phyloP scores from a whole-genome alignment of 2,329 filamentous ascomycete genomes.

The Aspergillus oerlinghausenensis region DNA sequence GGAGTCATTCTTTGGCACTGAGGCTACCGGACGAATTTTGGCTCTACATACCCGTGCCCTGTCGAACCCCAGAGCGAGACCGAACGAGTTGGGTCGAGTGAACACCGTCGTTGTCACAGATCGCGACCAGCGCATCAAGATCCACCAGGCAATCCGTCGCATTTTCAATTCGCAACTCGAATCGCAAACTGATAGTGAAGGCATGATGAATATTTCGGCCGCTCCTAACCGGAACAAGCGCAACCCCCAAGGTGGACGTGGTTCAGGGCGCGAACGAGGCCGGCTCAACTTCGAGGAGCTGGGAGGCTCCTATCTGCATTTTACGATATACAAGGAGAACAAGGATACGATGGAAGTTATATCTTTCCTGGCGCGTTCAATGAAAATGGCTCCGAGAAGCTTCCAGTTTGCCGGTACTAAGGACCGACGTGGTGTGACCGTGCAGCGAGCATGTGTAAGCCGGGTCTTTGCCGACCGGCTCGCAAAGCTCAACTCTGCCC shows the following conservation, averaged over 20 bases:
- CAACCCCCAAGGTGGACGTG: constrained; percentile 28
- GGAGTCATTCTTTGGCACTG: constrained; percentile 47
- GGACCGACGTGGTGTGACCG: constrained; percentile 80
- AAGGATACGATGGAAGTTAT: constrained; percentile 93
- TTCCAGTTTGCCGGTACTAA: constrained; percentile 87
- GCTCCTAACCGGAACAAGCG: constrained; percentile 32
- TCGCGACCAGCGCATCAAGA: constrained; percentile 57
- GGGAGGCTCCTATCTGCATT: constrained; percentile 79
- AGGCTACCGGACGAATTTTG: constrained; percentile 48
- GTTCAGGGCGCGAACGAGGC: constrained; percentile 28
- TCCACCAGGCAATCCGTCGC: constrained; percentile 65
- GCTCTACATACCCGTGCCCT: constrained; percentile 53
- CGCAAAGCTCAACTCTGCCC: constrained; percentile 55
- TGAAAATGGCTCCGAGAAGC: constrained; percentile 64
- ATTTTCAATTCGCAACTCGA: constrained; percentile 77
- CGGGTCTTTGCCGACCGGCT: constrained; percentile 60
- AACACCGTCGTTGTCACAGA: constrained; percentile 54
- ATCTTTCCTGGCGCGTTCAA: constrained; percentile 66
- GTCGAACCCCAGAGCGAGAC: constrained; percentile 51
- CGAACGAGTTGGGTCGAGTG: constrained; percentile 52
- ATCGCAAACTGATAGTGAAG: constrained; percentile 69
- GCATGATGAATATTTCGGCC: constrained; percentile 57
- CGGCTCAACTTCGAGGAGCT: constrained; percentile 60
- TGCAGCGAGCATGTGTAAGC: constrained; percentile 70
- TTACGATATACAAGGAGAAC: constrained; percentile 93